Evolutionary conservation across 2,329 filamentous ascomycete species (phyloP), one percentile per base, ranked within the genome.

Genomic region (Gnomoniopsis smithogilvyi): DNA sequence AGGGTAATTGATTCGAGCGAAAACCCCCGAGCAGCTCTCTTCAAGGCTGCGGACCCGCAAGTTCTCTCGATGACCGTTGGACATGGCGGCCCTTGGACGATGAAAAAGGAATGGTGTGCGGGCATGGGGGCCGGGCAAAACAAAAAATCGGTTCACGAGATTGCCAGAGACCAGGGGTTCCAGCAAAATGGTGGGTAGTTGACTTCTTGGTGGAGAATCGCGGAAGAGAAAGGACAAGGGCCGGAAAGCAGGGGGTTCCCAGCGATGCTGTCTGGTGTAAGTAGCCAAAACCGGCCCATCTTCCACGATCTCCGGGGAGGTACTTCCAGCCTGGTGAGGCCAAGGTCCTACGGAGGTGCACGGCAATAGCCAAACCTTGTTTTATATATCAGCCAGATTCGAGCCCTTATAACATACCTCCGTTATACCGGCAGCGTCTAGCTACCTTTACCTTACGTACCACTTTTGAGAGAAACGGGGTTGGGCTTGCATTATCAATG

Each of bases 41-140:
- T 65, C 69, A 66, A 66, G 67, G 66, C 64, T 64, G 66, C 61
- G 65, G 77, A 67, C 73, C 77, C 76, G 73, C 74, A 74, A 57
- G 70, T 73, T 74, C 74, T 75, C 71, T 74, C 75, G 71, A 77
- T 75, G 70, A 72, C 74, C 75, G 76, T 79, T 78, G 75, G 76
- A 70, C 69, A 74, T 73, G 74, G 68, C 67, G 71, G 70, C 69
- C 71, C 69, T 73, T 68, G 65, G 62, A 69, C 63, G 68, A 67
- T 65, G 61, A 72, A 67, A 76, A 69, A 57, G 73, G 75, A 71
- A 76, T 74, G 71, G 74, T 69, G 71, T 69, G 68, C 60, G 63
- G 66, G 61, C 69, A 70, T 67, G 68, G 68, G 68, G 66, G 49
- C 61, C 58, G 60, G 62, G 59, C 62, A 62, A 57, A 60, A 54